A percentile compares a stretch with the other conserved stretches of the same genome.
Conservation (phyloP, 2,329 filamentous ascomycete genomes). For the Aspergillus japonicus region DNA sequence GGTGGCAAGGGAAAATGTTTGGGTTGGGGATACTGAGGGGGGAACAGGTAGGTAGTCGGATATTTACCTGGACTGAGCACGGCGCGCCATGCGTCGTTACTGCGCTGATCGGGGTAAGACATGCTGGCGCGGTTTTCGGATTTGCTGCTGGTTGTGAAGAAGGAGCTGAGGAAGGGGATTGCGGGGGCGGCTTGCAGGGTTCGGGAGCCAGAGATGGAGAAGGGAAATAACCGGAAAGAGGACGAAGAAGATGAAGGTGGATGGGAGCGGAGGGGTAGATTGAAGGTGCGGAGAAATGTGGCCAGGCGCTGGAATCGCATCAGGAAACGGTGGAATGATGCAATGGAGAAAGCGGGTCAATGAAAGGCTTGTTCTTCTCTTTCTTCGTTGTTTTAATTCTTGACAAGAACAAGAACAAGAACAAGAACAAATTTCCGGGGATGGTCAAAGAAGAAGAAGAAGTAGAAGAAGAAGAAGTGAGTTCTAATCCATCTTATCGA, state of each 20-base stretch:
- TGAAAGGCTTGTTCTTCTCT: not conserved
- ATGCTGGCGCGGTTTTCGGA: constrained; percentile 42
- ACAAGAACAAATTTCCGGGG: too few species aligned
- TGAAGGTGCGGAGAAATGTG: constrained; percentile 20
- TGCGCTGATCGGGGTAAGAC: constrained; percentile 76
- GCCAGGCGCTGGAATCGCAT: constrained; percentile 29
- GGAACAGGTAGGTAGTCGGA: too few species aligned
- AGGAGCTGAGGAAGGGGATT: constrained; percentile 73
- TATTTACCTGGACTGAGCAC: constrained; percentile 67
- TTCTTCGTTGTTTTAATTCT: not conserved
- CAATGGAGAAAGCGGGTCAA: not conserved
- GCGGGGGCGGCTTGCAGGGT: constrained; percentile 66
- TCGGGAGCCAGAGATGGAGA: constrained; percentile 34
- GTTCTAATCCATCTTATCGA: too few species aligned
- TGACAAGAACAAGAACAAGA: too few species aligned
- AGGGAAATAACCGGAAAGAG: constrained; percentile 14
- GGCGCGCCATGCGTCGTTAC: constrained; percentile 82
- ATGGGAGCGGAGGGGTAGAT: constrained; percentile 19
- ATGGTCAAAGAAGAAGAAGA: too few species aligned
- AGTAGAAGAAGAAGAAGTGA: too few species aligned
- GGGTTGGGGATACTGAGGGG: constrained; percentile 39
- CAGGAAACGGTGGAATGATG: constrained; percentile 7
- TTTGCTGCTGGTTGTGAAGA: constrained; percentile 66
- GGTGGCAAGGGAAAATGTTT: not conserved
- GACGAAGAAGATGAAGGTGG: constrained; percentile 12